phyloP scores from a whole-genome alignment of 768 basidiomycete species.

The Xerocomus brunneocitrinus region DNA sequence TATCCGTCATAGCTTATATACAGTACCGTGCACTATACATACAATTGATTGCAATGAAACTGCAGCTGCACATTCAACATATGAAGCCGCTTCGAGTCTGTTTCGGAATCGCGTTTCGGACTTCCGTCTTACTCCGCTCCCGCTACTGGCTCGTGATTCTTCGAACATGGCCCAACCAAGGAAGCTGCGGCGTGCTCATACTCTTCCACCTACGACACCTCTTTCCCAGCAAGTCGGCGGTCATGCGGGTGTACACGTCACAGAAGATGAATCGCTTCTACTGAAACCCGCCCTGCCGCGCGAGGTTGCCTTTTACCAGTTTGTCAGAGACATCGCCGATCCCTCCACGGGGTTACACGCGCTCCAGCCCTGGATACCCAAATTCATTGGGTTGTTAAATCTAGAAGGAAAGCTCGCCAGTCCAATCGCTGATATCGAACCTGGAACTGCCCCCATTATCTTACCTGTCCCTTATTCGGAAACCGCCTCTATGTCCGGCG shows the following conservation, averaged over 20 bases:
- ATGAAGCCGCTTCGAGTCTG: too few relatives aligned
- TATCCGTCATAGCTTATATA: too few relatives aligned
- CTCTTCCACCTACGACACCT: slow-evolving; percentile 25
- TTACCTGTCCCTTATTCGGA: slow-evolving; percentile 32
- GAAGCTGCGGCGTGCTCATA: slow-evolving; percentile 12
- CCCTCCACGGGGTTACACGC: slow-evolving; percentile 11
- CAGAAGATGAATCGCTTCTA: slow-evolving; percentile 70
- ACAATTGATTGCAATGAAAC: too few relatives aligned
- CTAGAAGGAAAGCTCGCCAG: slow-evolving; percentile 49
- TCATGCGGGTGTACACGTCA: slow-evolving; percentile 67
- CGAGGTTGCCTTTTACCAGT: slow-evolving; percentile 72
- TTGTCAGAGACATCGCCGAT: slow-evolving; percentile 34
- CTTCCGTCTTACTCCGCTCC: background rate
- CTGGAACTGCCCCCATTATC: slow-evolving; percentile 16
- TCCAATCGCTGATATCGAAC: slow-evolving; percentile 6
- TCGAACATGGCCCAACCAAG: slow-evolving; percentile 1
- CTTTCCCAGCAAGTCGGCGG: slow-evolving; percentile 74
- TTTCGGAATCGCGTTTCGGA: background rate
- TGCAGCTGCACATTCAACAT: too few relatives aligned
- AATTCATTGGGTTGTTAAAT: slow-evolving; percentile 73
- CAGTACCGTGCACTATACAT: too few relatives aligned
- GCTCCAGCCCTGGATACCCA: slow-evolving; percentile 61
- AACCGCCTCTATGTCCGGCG: slow-evolving; percentile 38
- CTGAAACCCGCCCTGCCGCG: slow-evolving; percentile 67
- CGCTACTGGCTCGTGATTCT: background rate